Evolutionary conservation across 495 filamentous ascomycete genomes (phyloP).

Genomic region (Xylaria grammica): DNA sequence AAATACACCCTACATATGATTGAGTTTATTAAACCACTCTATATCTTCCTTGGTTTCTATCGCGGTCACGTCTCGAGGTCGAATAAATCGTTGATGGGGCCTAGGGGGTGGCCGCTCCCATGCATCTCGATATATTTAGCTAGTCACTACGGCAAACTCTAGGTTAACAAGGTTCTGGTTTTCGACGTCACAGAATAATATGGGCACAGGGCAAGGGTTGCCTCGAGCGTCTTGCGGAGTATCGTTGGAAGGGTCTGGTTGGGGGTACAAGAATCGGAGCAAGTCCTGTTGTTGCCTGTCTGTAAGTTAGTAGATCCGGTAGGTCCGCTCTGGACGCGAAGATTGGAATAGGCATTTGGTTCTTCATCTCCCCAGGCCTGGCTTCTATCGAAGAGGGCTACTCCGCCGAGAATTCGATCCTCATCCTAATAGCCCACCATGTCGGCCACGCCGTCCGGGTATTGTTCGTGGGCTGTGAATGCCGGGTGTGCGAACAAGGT

Average conservation of each 20-base stretch:
- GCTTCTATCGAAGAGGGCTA: slow-evolving; percentile 39
- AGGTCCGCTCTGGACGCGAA: background rate
- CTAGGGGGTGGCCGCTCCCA: background rate
- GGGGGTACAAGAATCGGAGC: background rate
- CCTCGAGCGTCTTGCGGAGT: background rate
- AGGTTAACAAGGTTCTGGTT: background rate
- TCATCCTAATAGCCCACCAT: slow-evolving; percentile 44
- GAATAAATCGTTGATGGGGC: background rate
- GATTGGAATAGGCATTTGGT: background rate
- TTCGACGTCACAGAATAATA: background rate
- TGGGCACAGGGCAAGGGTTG: background rate
- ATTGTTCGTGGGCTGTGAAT: slow-evolving; percentile 32
- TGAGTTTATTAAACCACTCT: background rate
- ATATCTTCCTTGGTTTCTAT: background rate
- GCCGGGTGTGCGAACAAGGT: slow-evolving; percentile 28
- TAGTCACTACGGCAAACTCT: background rate
- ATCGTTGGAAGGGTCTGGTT: background rate
- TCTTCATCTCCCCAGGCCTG: slow-evolving; percentile 2
- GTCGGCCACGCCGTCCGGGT: slow-evolving; percentile 37
- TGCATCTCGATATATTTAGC: background rate
- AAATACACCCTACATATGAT: background rate
- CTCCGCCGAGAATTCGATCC: slow-evolving; percentile 36
- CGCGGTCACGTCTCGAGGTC: background rate
- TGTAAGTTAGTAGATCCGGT: background rate
- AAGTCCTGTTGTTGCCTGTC: background rate